phyloP scores from a whole-genome alignment of 1,284 basidiomycete genomes.

The Cutaneotrichosporon cutaneum region DNA sequence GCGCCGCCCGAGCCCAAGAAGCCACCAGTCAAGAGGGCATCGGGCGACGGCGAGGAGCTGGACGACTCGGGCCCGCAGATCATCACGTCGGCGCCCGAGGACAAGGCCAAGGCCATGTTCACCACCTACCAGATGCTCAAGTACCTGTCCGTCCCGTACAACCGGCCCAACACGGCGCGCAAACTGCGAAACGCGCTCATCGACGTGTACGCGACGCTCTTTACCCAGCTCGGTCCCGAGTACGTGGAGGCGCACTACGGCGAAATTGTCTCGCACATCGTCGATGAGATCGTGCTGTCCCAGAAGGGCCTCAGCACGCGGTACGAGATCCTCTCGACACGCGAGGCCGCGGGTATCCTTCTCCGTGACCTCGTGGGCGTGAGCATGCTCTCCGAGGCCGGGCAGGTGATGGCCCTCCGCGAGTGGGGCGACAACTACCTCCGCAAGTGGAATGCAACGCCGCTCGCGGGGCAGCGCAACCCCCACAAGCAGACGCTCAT shows the following conservation, averaged over 20 bases:
- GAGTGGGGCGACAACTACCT: conserved; percentile 78
- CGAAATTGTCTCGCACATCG: conserved; percentile 73
- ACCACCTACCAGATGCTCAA: conserved; percentile 76
- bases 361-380: conserved; percentile 83
- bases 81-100: conserved; percentile 56
- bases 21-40: conserved; percentile 60
- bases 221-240: conserved; percentile 69
- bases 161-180: conserved; percentile 66
- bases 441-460: conserved; percentile 79
- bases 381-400: conserved; percentile 85
- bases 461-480: conserved; percentile 78
- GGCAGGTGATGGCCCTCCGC: conserved; percentile 85
- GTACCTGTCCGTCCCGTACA: conserved; percentile 75
- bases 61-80: conserved; percentile 60
- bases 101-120: conserved; percentile 71
- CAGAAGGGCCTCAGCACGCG: conserved; percentile 60
- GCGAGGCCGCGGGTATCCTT: conserved; percentile 72
- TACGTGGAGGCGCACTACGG: conserved; percentile 85
- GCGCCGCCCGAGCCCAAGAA: conserved; percentile 57
- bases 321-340: conserved; percentile 72
- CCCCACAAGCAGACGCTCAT: conserved; percentile 71
- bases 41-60: conserved; percentile 60
- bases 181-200: conserved; percentile 80
- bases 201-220: conserved; percentile 79
- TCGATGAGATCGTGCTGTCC: conserved; percentile 69